Evolutionary conservation across 768 basidiomycete genomes (phyloP).

Genomic region (Termitomyces sp.): DNA sequence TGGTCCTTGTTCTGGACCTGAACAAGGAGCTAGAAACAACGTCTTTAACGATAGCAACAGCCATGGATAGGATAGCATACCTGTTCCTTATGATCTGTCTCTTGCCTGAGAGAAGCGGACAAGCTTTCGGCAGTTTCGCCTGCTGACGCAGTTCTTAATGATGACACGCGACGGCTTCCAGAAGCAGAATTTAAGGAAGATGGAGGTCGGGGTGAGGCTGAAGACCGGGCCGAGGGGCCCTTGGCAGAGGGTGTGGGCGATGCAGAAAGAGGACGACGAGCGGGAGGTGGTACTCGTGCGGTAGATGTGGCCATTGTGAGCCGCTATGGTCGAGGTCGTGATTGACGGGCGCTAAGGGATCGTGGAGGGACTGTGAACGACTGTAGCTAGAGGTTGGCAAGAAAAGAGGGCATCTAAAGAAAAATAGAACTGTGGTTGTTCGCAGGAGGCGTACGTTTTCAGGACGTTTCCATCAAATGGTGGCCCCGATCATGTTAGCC

Average conservation of each 20-base stretch:
- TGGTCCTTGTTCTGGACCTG: constrained; percentile 78
- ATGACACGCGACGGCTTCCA: constrained; percentile 42
- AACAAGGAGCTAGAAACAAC: constrained; percentile 53
- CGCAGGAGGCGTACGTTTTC: not conserved
- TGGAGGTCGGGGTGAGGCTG: constrained; percentile 42
- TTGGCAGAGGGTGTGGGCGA: constrained; percentile 40
- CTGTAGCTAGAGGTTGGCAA: not conserved
- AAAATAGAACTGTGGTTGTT: constrained; percentile 3
- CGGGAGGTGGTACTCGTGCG: constrained; percentile 38
- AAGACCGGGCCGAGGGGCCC: constrained; percentile 60
- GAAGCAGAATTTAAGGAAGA: constrained; percentile 45
- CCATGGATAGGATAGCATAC: constrained; percentile 29
- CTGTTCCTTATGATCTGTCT: constrained; percentile 80
- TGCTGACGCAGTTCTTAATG: constrained; percentile 32
- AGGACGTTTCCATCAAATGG: constrained; percentile 5
- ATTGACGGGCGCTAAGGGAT: not conserved
- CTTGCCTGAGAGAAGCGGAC: constrained; percentile 60
- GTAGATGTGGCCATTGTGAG: constrained; percentile 35
- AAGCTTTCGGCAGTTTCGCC: constrained; percentile 53
- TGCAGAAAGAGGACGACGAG: constrained; percentile 39
- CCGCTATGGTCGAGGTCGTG: not conserved
- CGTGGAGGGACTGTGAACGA: constrained; percentile 1
- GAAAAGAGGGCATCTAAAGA: constrained; percentile 5
- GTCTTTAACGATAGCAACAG: constrained; percentile 5
- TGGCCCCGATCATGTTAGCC: constrained; percentile 20